Conservation (phyloP, 2,329 filamentous ascomycete genomes). For the Zopfia rhizophila region DNA sequence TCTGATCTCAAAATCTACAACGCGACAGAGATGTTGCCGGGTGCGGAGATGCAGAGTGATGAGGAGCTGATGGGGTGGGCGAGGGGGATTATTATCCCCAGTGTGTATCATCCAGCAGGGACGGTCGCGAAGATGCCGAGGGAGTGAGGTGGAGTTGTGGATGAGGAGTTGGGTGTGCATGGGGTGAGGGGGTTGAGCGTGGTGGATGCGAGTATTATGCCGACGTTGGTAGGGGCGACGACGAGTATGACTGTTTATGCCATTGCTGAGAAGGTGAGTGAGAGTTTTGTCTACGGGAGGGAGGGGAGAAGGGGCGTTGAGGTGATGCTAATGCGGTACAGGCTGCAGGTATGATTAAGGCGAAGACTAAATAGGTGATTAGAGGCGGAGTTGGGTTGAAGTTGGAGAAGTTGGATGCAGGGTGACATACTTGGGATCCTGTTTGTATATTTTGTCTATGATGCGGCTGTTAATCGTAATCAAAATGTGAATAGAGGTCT, state of each 20-base stretch:
- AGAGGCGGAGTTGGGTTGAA: too few relatives aligned
- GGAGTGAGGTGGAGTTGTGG: constrained; percentile 41
- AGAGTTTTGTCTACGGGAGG: too few relatives aligned
- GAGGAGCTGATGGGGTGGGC: constrained; percentile 4
- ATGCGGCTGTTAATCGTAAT: too few relatives aligned
- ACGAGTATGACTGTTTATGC: constrained; percentile 35
- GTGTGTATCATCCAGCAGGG: constrained; percentile 25
- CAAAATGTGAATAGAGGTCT: too few relatives aligned
- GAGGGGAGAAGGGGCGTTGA: too few relatives aligned
- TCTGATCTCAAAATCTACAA: constrained; percentile 12
- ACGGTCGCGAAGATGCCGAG: constrained; percentile 42
- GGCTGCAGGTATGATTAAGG: too few relatives aligned
- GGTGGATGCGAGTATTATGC: constrained; percentile 22
- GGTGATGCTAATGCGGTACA: too few relatives aligned
- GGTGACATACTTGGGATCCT: too few relatives aligned
- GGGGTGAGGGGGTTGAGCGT: constrained; percentile 25
- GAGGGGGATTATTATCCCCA: background rate
- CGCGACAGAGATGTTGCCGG: constrained; percentile 10
- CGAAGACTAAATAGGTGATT: too few relatives aligned
- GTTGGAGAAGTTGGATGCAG: too few relatives aligned
- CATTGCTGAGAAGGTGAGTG: constrained; percentile 35
- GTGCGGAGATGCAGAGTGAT: constrained; percentile 1
- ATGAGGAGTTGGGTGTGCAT: constrained; percentile 39
- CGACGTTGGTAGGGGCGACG: constrained; percentile 11
- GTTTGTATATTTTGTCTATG: too few relatives aligned